Conservation (phyloP, 345 rosid species). For the Psidium guajava region DNA sequence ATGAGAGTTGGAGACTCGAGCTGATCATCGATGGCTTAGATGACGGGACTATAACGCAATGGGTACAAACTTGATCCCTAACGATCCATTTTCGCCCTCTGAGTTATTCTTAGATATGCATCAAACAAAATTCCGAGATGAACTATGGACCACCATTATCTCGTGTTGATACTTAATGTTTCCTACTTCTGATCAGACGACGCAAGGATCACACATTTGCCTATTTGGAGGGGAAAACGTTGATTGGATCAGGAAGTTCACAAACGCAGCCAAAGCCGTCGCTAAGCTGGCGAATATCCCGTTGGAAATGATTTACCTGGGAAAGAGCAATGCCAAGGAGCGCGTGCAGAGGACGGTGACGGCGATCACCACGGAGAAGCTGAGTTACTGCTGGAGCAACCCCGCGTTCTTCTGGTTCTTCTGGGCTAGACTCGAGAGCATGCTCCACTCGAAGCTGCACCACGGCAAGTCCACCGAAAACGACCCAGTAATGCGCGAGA, state of each 20-base stretch:
- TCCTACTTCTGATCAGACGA: constrained; percentile 1
- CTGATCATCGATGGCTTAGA: constrained; percentile 12
- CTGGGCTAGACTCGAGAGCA: constrained; percentile 30
- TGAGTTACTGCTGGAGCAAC: constrained; percentile 8
- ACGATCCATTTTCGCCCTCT: neutral
- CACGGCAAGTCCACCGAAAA: neutral
- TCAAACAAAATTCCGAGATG: neutral
- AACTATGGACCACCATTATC: neutral
- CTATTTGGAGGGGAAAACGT: constrained; percentile 25
- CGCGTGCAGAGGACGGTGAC: neutral
- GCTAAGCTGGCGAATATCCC: constrained; percentile 4
- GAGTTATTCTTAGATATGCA: neutral
- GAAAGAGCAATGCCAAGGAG: constrained; percentile 18
- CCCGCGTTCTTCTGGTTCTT: constrained; percentile 11
- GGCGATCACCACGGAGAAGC: neutral
- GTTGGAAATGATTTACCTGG: constrained; percentile 19
- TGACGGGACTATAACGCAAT: constrained; percentile 6
- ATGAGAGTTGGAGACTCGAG: constrained; percentile 16
- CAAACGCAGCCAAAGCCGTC: neutral
- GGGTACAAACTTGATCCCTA: constrained; percentile 10
- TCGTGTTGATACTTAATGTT: neutral
- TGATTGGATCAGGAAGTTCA: constrained; percentile 24
- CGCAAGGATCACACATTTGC: constrained; percentile 9
- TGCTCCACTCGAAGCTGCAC: constrained; percentile 19
- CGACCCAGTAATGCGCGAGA: constrained; percentile 19